Conservation (phyloP, 208 protist genomes). For the Leishmania major region DNA sequence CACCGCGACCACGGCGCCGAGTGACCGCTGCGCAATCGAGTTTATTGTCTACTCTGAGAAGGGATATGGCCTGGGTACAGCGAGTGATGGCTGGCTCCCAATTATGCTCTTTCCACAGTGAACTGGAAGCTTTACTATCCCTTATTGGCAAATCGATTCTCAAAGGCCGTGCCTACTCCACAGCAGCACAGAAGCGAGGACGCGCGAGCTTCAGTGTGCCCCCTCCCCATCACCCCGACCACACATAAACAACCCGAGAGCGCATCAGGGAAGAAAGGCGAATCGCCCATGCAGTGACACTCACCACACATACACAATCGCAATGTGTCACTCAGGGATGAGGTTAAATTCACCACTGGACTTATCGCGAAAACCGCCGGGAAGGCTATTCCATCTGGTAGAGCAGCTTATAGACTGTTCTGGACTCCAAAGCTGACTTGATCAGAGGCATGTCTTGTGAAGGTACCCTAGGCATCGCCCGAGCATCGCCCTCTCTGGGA, state of each 20-base stretch:
- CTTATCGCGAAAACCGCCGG: neutral
- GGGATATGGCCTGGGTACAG: neutral
- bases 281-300: neutral
- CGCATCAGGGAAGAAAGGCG: neutral
- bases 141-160: neutral
- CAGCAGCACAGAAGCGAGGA: neutral
- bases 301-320: neutral
- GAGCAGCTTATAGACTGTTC: neutral
- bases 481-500: neutral
- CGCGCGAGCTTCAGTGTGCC: neutral
- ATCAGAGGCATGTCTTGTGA: neutral
- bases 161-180: neutral
- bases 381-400: neutral
- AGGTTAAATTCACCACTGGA: neutral
- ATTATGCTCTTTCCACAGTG: neutral
- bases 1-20: neutral
- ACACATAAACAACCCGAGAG: neutral
- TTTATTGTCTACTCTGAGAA: neutral
- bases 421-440: neutral
- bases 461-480: neutral
- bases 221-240: neutral
- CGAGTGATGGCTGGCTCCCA: neutral
- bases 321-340: neutral
- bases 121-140: neutral
- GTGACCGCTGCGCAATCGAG: neutral